phyloP scores from a whole-genome alignment of 371 early-diverging fungal species.

The Mucor circinelloides region DNA sequence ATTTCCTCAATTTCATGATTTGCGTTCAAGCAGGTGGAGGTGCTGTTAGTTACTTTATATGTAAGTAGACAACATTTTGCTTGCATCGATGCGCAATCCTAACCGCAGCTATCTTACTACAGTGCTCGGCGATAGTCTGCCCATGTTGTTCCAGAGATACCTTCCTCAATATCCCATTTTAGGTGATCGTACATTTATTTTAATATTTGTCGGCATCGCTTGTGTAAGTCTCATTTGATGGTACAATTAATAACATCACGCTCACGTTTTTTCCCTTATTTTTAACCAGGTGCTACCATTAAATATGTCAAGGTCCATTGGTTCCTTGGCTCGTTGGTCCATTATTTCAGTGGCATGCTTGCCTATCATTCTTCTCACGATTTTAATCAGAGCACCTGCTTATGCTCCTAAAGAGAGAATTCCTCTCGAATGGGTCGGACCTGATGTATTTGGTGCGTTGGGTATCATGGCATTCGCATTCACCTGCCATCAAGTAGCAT shows the following conservation, averaged over 20 bases:
- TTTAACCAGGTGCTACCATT: slow-evolving; percentile 51
- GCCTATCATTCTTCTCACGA: slow-evolving; percentile 53
- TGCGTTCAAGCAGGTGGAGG: slow-evolving; percentile 54
- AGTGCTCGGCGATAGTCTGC: slow-evolving; percentile 63
- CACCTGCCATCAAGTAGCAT: slow-evolving; percentile 62
- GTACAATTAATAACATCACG: background rate
- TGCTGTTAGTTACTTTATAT: slow-evolving; percentile 54
- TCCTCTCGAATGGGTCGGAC: slow-evolving; percentile 48
- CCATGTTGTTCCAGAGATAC: slow-evolving; percentile 49
- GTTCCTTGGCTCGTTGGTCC: slow-evolving; percentile 59
- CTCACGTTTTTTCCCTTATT: background rate
- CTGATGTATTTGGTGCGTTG: slow-evolving; percentile 57
- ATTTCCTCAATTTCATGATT: slow-evolving; percentile 55
- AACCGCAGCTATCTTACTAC: background rate
- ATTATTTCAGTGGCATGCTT: slow-evolving; percentile 58
- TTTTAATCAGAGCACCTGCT: slow-evolving; percentile 53
- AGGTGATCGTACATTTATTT: slow-evolving; percentile 41
- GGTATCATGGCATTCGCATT: slow-evolving; percentile 71
- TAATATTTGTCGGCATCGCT: slow-evolving; percentile 39
- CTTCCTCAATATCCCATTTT: slow-evolving; percentile 38
- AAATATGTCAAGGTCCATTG: slow-evolving; percentile 57
- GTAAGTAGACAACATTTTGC: slow-evolving; percentile 30
- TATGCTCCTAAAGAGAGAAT: slow-evolving; percentile 48
- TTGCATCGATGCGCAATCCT: background rate
- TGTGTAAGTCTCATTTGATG: slow-evolving; percentile 33